Base-by-base conservation (phyloP, 352 stramenopile species). In the Phytophthora niederhauseri region DNA sequence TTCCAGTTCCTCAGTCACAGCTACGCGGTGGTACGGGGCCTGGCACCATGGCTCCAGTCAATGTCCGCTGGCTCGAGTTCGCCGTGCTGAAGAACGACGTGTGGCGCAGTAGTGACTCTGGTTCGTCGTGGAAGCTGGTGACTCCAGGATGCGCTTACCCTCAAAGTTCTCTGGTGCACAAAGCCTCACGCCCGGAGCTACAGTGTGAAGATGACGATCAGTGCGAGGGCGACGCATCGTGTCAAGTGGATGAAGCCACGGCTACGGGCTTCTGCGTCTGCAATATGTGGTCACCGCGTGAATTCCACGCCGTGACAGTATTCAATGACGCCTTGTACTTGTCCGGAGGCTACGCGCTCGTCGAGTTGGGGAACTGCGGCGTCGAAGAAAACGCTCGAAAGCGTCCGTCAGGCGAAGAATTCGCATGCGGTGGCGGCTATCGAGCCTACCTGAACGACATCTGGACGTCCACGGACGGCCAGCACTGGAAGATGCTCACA, bases 51-150 rank as follows among this genome's bases (percentile, higher is more conserved):
- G 54, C 67, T 14, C 78, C 82, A 0, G 61, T 66, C 17, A 87
- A 80, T 46, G 77, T 57, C 1, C 76, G 82, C 2, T 92, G 82
- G 84, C 72, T 86, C 4, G 85, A 94, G 69, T 87, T 78, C 54
- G 74, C 79, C 0, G 84, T 94, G 7, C 70, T 94, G 17, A 92
- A 92, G 56, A 94, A 94, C 61, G 85, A 94, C 60, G 81, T 94
- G 19, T 94, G 86, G 86, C 73, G 80, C n/a, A 92, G 82, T 50
- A 86, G 76, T 15, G 84, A 92, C 64, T 74, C 82, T 24, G 86
- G 83, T 8, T 78, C 80, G 7, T 92, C 85, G 17, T 93, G 85
- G 85, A 84, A 80, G 50, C 78, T 93, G 14, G 85, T 91, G 26
- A 93, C 84, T 17, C 80, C 79, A 22, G 85, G 85, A 0, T 93